A percentile compares a stretch with the other conserved stretches of the same genome.
Evolutionary conservation across 2,329 filamentous ascomycete genomes (phyloP).

Genomic region (Aspergillus latus): DNA sequence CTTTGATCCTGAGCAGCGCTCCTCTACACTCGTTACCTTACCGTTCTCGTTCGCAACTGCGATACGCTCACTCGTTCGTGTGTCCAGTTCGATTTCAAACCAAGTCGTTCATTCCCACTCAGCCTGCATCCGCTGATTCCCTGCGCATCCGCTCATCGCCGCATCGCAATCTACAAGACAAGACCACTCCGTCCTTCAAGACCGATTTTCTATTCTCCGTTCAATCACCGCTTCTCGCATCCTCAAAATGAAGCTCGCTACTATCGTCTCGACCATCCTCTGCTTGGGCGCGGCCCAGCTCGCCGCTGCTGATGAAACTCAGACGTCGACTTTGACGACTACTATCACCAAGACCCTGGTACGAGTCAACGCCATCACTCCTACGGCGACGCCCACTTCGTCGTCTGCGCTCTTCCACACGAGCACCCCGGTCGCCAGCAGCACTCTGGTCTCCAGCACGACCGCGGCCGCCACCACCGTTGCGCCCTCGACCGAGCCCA

Average conservation of each 20-base stretch:
- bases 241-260: slow-evolving; percentile 39
- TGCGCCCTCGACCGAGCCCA: slow-evolving; percentile 24
- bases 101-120: slow-evolving; percentile 14
- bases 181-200: slow-evolving; percentile 8
- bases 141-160: background rate
- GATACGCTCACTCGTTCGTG: slow-evolving; percentile 29
- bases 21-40: slow-evolving; percentile 29
- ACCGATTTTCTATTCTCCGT: slow-evolving; percentile 2
- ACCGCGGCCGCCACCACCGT: slow-evolving; percentile 14
- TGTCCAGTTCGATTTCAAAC: slow-evolving; percentile 16
- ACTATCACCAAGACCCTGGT: slow-evolving; percentile 46
- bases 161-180: background rate
- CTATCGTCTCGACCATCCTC: slow-evolving; percentile 35
- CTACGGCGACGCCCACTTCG: slow-evolving; percentile 23
- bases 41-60: slow-evolving; percentile 13
- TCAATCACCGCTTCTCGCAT: background rate
- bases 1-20: slow-evolving; percentile 28
- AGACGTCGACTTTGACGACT: slow-evolving; percentile 30
- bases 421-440: slow-evolving; percentile 21
- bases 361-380: slow-evolving; percentile 44
- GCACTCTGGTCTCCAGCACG: slow-evolving; percentile 14
- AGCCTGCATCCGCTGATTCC: slow-evolving; percentile 7
- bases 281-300: slow-evolving; percentile 36
- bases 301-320: slow-evolving; percentile 27
- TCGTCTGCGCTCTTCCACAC: slow-evolving; percentile 33